Evolutionary conservation across 148 eudicot genomes (phyloP), one percentile per base, ranked within the genome.

Genomic region (Salicornia ramosissima): DNA sequence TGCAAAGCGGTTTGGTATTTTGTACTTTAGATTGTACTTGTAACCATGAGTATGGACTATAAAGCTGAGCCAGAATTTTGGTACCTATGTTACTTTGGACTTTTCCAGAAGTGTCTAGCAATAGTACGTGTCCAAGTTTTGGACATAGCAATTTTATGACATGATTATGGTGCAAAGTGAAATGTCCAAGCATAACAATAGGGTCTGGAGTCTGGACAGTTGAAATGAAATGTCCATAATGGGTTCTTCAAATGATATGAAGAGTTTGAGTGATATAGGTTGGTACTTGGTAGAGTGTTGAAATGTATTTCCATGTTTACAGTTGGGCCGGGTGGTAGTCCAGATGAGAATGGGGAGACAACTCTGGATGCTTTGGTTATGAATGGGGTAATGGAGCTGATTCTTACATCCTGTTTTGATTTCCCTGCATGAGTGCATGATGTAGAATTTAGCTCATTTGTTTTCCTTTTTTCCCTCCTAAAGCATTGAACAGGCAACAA

Each of bases 281-380:
- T 57, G 40, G 6, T 16, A 69, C 25, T 10, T n/a, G 46, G 15
- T 65, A 69, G 70, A 70, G 43, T 25, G 31, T 55, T 57, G 60
- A 25, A 11, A 47, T 31, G 57, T 49, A 21, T 58, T 34, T 50
- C 58, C 12, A 26, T 63, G 31, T 50, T 69, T 73, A 64, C 87
- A 93, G 98, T 93, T 84, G 98, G 98, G 55, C 98, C 98, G 59
- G 96, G 98, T 76, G 98, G 98, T 66, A 93, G 98, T 78, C 98
- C 98, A 52, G 95, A 93, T 76, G 98, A 93, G 82, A 86, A 93
- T 76, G 94, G 92, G 51, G 98, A 93, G 85, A 88, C 94, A 69
- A 93, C 96, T 31, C 77, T 90, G 42, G 98, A 93, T 81, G 98
- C 96, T 67, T 66, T 93, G 75, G 77, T 93, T 73, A 93, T 93